Evolutionary conservation across 2,329 filamentous ascomycete species (phyloP).

Genomic region (Chaetomium globosum): DNA sequence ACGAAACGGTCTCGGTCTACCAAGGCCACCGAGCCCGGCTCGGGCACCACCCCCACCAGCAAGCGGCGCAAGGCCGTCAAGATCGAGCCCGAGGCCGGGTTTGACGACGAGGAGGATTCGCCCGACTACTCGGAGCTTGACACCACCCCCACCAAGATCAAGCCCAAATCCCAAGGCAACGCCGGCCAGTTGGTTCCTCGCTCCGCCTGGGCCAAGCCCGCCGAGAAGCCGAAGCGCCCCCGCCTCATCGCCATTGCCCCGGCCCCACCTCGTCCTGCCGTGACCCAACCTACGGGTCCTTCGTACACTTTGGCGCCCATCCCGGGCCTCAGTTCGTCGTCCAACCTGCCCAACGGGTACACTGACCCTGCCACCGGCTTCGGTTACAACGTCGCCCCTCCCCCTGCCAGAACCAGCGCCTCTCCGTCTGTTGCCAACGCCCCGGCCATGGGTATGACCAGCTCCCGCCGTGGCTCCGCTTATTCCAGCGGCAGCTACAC

Average conservation of each 20-base stretch:
- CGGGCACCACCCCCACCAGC: conserved; percentile 25
- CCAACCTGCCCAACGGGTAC: conserved; percentile 10
- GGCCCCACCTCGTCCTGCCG: background rate
- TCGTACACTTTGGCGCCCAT: conserved; percentile 18
- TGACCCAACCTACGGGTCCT: background rate
- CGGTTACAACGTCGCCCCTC: conserved; percentile 4
- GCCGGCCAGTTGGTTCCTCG: background rate
- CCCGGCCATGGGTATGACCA: background rate
- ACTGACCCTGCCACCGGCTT: conserved; percentile 10
- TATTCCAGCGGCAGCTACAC: conserved; percentile 10
- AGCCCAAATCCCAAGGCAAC: conserved; percentile 14
- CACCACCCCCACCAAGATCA: conserved; percentile 29
- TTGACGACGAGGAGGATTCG: conserved; percentile 34
- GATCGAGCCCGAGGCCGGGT: conserved; percentile 14
- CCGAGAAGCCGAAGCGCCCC: background rate
- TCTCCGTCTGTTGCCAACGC: conserved; percentile 1
- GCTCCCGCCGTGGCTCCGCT: conserved; percentile 2
- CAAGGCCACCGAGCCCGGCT: conserved; percentile 14
- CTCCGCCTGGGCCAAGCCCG: conserved; percentile 11
- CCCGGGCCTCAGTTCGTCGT: background rate
- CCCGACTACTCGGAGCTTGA: conserved; percentile 42
- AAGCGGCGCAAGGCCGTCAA: conserved; percentile 27
- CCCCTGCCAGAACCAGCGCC: background rate
- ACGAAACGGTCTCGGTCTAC: conserved; percentile 26
- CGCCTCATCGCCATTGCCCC: background rate